Percentiles rank a stretch among this genome's conserved stretches.
Evolutionary conservation across 768 basidiomycete species (phyloP).

Genomic region (Russula abietina): DNA sequence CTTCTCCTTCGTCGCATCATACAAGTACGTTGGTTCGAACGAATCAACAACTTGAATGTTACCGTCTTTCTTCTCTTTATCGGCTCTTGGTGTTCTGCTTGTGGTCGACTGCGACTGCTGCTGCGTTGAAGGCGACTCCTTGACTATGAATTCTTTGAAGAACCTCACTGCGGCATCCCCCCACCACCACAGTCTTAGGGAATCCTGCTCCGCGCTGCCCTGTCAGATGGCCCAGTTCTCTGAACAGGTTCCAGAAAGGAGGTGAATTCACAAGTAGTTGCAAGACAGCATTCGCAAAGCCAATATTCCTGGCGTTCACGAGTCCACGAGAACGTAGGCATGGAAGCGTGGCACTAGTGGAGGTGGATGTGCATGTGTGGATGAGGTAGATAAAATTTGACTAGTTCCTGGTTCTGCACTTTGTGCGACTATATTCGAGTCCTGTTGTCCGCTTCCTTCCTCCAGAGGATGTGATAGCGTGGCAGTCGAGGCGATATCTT

Average conservation of each 20-base stretch:
- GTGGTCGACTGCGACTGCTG: slow-evolving; percentile 12
- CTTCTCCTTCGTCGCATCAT: slow-evolving; percentile 90
- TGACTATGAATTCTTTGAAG: slow-evolving; percentile 60
- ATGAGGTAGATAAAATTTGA: too few relatives aligned
- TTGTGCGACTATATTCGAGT: too few relatives aligned
- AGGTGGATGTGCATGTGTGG: not conserved
- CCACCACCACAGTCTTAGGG: slow-evolving; percentile 26
- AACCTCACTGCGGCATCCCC: slow-evolving; percentile 68
- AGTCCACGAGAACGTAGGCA: slow-evolving; percentile 69
- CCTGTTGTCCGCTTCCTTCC: too few relatives aligned
- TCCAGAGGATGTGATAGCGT: too few relatives aligned
- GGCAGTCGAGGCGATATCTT: too few relatives aligned
- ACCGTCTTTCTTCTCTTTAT: slow-evolving; percentile 41
- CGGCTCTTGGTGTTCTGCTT: slow-evolving; percentile 37
- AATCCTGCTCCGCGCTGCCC: slow-evolving; percentile 29
- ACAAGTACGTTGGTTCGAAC: slow-evolving; percentile 80
- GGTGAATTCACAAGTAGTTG: slow-evolving; percentile 85
- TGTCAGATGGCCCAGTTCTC: slow-evolving; percentile 55
- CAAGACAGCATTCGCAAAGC: slow-evolving; percentile 92
- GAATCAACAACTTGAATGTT: slow-evolving; percentile 54
- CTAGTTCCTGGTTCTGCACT: too few relatives aligned
- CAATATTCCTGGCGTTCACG: slow-evolving; percentile 93
- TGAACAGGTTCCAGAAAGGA: slow-evolving; percentile 76
- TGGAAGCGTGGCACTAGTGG: slow-evolving; percentile 22
- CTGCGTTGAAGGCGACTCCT: slow-evolving; percentile 25